Conservation (phyloP, 345 rosid genomes). For the Anastatica hierochuntica region DNA sequence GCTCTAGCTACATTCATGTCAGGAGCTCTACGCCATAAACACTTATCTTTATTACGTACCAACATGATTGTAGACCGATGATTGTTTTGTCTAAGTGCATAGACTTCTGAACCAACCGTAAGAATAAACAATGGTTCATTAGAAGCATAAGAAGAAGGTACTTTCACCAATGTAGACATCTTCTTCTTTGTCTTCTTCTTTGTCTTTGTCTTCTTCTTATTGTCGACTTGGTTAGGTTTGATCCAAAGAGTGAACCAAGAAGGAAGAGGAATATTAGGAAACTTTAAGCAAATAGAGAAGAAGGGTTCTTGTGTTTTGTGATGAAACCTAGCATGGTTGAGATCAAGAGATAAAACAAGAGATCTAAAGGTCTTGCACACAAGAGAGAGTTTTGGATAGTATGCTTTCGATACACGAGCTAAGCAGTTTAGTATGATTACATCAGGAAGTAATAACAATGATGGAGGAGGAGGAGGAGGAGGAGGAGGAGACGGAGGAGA, state of each 20-base stretch:
- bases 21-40: slow-evolving; percentile 38
- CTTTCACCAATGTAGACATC: slow-evolving; percentile 13
- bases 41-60: slow-evolving; percentile 34
- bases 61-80: slow-evolving; percentile 32
- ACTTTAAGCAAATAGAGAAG: slow-evolving; percentile 1
- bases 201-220: too few species aligned
- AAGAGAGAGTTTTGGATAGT: slow-evolving; percentile 42
- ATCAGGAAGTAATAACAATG: slow-evolving; percentile 26
- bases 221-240: background rate
- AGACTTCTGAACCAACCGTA: slow-evolving; percentile 32
- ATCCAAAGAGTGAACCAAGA: slow-evolving; percentile 6
- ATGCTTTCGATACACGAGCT: slow-evolving; percentile 44
- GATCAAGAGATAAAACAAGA: slow-evolving; percentile 36
- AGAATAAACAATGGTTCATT: slow-evolving; percentile 5
- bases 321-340: slow-evolving; percentile 3
- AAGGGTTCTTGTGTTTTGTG: background rate
- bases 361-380: slow-evolving; percentile 52
- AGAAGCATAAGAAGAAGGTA: slow-evolving; percentile 4
- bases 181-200: too few species aligned
- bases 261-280: background rate
- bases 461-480: too few species aligned
- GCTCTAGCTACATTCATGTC: slow-evolving; percentile 47
- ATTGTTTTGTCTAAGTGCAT: slow-evolving; percentile 39
- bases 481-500: too few species aligned
- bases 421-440: slow-evolving; percentile 50